phyloP scores from a whole-genome alignment of 164 flowering plant genomes.

The Cinnamomum micranthum region DNA sequence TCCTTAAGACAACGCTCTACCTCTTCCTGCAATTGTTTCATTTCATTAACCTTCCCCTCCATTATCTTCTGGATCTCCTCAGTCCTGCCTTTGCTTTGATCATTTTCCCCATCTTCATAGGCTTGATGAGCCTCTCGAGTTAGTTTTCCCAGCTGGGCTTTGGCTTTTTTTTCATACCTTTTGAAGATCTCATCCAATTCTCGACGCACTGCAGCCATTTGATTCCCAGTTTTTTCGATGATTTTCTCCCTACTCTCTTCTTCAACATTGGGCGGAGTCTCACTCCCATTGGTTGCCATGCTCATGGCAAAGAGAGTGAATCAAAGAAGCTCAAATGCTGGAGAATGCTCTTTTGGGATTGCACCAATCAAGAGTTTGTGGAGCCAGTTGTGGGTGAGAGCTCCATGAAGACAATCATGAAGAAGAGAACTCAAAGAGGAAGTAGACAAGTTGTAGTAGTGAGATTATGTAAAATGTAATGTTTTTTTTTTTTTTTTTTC shows the following conservation, averaged over 20 bases:
- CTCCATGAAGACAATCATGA: background rate
- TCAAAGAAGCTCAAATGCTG: background rate
- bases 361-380: background rate
- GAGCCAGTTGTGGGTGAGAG: background rate
- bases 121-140: too few relatives aligned
- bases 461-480: too few relatives aligned
- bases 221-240: accelerated
- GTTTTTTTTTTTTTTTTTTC: too few relatives aligned
- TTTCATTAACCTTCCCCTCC: background rate
- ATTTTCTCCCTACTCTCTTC: background rate
- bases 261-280: too few relatives aligned
- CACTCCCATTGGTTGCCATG: background rate
- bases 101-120: background rate
- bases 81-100: background rate
- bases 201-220: background rate
- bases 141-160: background rate
- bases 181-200: background rate
- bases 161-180: background rate
- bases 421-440: background rate
- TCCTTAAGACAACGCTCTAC: background rate
- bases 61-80: background rate
- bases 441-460: too few relatives aligned
- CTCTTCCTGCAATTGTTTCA: background rate
- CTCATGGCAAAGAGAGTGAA: background rate
- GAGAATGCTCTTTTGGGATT: background rate